A percentile compares a stretch with the other conserved stretches of the same genome.
Conservation (phyloP, 768 basidiomycete genomes). For the Cubamyces sp. region DNA sequence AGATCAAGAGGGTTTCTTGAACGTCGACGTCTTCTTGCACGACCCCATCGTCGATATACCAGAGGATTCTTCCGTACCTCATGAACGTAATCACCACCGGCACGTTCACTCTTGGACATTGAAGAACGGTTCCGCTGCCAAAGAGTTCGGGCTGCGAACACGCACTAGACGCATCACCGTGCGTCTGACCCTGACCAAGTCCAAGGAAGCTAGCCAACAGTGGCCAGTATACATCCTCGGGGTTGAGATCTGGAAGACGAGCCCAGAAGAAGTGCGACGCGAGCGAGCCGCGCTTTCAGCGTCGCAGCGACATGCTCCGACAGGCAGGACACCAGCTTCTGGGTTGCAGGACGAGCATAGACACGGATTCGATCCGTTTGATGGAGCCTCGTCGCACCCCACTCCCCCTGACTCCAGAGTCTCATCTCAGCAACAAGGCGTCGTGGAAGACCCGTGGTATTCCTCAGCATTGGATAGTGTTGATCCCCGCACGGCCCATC, state of each 20-base stretch:
- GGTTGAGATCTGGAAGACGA: conserved; percentile 12
- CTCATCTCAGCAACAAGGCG: no score
- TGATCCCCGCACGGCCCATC: no score
- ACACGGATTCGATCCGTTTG: no score
- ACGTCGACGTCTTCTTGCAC: conserved; percentile 4
- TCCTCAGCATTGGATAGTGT: no score
- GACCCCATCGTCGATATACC: no score
- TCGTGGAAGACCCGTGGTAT: no score
- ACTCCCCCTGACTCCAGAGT: no score
- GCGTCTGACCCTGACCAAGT: conserved; percentile 12
- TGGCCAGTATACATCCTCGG: conserved; percentile 7
- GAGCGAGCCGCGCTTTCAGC: neutral
- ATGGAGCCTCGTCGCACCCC: no score
- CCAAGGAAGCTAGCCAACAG: neutral
- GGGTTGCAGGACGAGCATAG: no score
- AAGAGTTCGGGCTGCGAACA: conserved; percentile 4
- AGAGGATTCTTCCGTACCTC: neutral
- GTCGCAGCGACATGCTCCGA: neutral
- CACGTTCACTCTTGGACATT: conserved; percentile 23
- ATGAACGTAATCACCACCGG: conserved; percentile 3
- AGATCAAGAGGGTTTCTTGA: neutral
- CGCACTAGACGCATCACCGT: neutral
- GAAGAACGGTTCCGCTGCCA: conserved; percentile 7
- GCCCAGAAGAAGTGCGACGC: neutral
- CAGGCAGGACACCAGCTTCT: no score